Conservation (phyloP, 169 alveolate species). For the Amoebophrya sp. region DNA sequence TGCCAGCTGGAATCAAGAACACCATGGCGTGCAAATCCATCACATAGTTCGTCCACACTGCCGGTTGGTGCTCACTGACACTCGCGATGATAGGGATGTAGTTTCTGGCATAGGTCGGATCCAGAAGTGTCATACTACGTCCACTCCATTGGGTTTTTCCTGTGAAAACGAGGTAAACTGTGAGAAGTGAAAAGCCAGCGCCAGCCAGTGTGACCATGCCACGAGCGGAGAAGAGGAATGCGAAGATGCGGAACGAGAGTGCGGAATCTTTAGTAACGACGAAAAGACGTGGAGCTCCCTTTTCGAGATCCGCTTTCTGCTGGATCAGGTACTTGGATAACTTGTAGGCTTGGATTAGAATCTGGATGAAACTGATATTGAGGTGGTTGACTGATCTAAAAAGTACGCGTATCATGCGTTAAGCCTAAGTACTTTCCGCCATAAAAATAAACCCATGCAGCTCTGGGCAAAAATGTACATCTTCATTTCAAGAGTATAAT, state of each 20-base stretch:
- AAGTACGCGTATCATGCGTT: too few species aligned
- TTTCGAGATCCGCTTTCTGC: background rate
- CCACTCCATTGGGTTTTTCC: conserved; percentile 50
- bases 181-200: background rate
- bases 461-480: too few species aligned
- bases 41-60: conserved; percentile 86
- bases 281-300: background rate
- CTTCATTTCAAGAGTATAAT: too few species aligned
- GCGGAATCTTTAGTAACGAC: background rate
- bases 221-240: background rate
- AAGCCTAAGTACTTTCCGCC: too few species aligned
- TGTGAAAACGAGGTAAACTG: background rate
- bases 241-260: too few species aligned
- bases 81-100: conserved; percentile 96
- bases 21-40: conserved; percentile 50
- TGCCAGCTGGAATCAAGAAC: conserved; percentile 52
- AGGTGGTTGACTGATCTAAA: too few species aligned
- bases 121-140: conserved; percentile 88
- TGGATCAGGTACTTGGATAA: conserved; percentile 32
- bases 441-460: too few species aligned
- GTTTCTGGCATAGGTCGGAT: conserved; percentile 92
- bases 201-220: background rate
- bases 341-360: conserved; percentile 47
- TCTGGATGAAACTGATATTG: too few species aligned
- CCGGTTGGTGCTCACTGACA: conserved; percentile 97